These are phyloP conservation scores for Chaetomium tenue DNA, from an alignment of 495 filamentous ascomycete species.

Conservation along the genomic window DNA sequence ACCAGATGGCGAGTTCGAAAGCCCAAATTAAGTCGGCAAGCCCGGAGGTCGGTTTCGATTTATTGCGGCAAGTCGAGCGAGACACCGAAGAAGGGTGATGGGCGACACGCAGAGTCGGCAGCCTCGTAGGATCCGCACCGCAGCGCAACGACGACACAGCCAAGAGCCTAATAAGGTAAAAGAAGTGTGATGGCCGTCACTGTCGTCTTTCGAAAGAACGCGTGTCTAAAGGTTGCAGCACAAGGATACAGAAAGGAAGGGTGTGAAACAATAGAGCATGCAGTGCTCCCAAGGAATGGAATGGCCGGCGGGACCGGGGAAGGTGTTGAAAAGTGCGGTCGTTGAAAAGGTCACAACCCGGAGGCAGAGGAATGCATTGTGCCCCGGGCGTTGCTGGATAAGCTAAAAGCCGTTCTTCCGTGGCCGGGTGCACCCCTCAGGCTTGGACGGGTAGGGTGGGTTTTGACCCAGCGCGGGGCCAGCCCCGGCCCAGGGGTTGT, in stretches of 20 bases:
- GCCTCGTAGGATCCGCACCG: conserved; percentile 5
- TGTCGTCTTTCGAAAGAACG: neutral
- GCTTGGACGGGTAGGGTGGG: conserved; percentile 11
- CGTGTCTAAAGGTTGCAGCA: neutral
- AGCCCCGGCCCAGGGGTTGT: conserved; percentile 5
- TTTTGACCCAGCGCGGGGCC: conserved; percentile 10
- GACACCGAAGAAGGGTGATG: neutral
- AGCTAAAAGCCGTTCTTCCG: conserved; percentile 8
- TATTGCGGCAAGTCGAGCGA: conserved; percentile 1
- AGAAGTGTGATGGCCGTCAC: neutral
- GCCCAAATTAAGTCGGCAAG: neutral
- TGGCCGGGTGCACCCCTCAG: conserved; percentile 11
- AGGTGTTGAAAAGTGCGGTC: conserved; percentile 5
- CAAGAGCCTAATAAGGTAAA: neutral
- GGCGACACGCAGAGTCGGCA: neutral
- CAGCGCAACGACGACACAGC: neutral
- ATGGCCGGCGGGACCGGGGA: neutral
- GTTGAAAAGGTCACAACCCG: conserved; percentile 2
- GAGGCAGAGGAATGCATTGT: conserved; percentile 15
- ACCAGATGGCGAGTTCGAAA: neutral
- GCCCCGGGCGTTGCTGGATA: neutral
- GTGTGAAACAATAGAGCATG: neutral
- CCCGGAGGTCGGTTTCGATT: neutral
- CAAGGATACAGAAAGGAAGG: neutral
- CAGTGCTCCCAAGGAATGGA: neutral